phyloP scores from a whole-genome alignment of 495 filamentous ascomycete species.

The Penicillium paradoxum region DNA sequence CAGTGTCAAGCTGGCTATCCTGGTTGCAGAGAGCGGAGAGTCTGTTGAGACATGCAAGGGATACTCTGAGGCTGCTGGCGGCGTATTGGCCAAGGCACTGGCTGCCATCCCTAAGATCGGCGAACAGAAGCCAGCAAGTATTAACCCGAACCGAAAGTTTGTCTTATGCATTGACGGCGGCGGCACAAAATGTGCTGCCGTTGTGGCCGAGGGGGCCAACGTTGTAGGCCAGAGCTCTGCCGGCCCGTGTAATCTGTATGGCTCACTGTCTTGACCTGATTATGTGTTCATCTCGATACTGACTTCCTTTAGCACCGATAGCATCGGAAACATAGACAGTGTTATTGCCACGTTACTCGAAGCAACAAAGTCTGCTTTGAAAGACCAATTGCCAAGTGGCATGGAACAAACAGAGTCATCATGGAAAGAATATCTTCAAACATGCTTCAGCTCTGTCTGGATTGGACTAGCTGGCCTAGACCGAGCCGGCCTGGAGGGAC shows the following conservation, averaged over 20 bases:
- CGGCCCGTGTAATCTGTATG: conserved; percentile 37
- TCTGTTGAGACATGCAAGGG: conserved; percentile 19
- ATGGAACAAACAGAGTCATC: not conserved
- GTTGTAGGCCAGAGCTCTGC: conserved; percentile 19
- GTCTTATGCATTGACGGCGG: conserved; percentile 39
- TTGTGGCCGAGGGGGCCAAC: conserved; percentile 14
- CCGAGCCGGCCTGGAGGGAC: conserved; percentile 16
- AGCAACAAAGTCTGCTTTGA: conserved; percentile 13
- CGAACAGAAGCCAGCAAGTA: not conserved
- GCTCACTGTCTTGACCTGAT: not conserved
- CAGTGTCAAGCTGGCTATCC: conserved; percentile 34
- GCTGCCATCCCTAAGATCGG: not conserved
- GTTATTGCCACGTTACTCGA: conserved; percentile 10
- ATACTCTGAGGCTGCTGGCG: conserved; percentile 18
- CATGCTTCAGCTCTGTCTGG: conserved; percentile 23
- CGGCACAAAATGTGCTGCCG: conserved; percentile 34
- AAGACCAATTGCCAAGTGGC: not conserved
- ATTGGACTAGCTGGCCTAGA: conserved; percentile 28
- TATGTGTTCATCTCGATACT: not conserved
- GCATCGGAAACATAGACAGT: conserved; percentile 7
- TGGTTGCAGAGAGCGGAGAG: conserved; percentile 24
- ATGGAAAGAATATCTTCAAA: conserved; percentile 5
- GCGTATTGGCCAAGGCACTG: conserved; percentile 27
- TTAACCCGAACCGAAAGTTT: not conserved
- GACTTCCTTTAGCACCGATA: conserved; percentile 12